Base-by-base conservation (phyloP, 257 asterid species). In the Thymus quinquecostatus region DNA sequence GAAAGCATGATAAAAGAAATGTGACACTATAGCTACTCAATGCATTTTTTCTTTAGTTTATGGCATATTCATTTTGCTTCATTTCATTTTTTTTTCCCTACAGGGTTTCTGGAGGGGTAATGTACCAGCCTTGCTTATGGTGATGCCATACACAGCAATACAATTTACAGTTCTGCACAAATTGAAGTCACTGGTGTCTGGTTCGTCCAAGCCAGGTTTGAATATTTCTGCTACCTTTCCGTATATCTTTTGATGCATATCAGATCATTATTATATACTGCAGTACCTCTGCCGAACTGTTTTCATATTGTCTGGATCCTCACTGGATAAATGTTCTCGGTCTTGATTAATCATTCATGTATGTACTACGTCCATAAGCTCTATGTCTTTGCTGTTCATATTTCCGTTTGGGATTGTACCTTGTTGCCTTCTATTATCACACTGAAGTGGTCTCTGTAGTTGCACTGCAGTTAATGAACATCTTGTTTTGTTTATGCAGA, bases 21-120 rank as follows among this genome's bases (percentile, higher is more conserved):
- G 44, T 21, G 43, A 60, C 32, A 3, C 8, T 12, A 5, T 1
- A 29, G 9, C 44, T 60, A 9, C 54, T 30, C 45, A 36, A 64
- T 43, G 27, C 21, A 43, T 13, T 9, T 27, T 11, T 41, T 38
- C 27, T 45, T 41, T 36, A 14, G 36, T 53, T 62, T 55, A 49
- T 49, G 56, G 49, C 74, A 10, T 70, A 7, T 41, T 47, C 38
- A 47, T 60, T 47, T 32, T 36, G 8, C 56, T 76, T 54, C 57
- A 8, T 75, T 55, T 43, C 30, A 49, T 69, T 1, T 44, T 79
- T 69, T 2, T 38, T 2, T 21, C 21, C 21, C 51, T 14, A 12
- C 80, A 94, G 98, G 97, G 97, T 3, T 93, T 91, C 79, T 93
- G 98, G 98, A 86, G 98, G 78, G 98, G 98, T 57, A 93, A 93